Base-by-base conservation (phyloP, 2,329 filamentous ascomycete genomes). In the Eurotiales sp. region DNA sequence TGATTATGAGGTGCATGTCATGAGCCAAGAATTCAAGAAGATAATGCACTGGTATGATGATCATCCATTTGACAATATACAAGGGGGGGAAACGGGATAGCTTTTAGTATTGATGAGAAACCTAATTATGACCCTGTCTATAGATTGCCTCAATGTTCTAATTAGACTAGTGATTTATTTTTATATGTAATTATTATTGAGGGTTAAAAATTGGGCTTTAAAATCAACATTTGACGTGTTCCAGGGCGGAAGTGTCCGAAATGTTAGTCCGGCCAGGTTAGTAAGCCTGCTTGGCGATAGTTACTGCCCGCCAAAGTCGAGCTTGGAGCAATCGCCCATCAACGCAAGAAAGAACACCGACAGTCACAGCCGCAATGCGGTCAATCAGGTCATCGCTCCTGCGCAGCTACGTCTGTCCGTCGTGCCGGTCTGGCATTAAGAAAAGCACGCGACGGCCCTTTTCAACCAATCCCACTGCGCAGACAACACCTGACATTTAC, bases 401-500 rank as follows among this genome's bases (percentile, higher is more conserved):
- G 37, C 66, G 69, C 46, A 62, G 68, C 14, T 74, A 72, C 43
- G 56, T 73, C 43, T 74, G 72, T 56, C 61, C 64, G 10, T 70
- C 70, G 43, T 75, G 72, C 53, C 61, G 65, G 25, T 61, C 60
- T 46, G 63, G 60, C 29, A 41, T 50, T n/a, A 36, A 37, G 8
- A 58, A 56, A 23, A 53, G 58, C 15, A 51, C 57, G 14, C 58
- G 61, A 34, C 64, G 70, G 47, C 59, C 55, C 43, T 70, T 71
- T 44, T 63, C 61, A 46, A 59, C 54, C 46, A 70, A 69, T 42
- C 61, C 60, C 2, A 68, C 69, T 21, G 64, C 64, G 42, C 27
- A 70, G 10, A 61, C 64, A 12, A 54, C 66, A 42, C 82, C 84
- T 10, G 88, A 95, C 58, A 84, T 96, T 62, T 96, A 93, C 75